A percentile compares a stretch with the other conserved stretches of the same genome.
Conservation (phyloP, 768 basidiomycete genomes). For the Tephrocybe sp. region DNA sequence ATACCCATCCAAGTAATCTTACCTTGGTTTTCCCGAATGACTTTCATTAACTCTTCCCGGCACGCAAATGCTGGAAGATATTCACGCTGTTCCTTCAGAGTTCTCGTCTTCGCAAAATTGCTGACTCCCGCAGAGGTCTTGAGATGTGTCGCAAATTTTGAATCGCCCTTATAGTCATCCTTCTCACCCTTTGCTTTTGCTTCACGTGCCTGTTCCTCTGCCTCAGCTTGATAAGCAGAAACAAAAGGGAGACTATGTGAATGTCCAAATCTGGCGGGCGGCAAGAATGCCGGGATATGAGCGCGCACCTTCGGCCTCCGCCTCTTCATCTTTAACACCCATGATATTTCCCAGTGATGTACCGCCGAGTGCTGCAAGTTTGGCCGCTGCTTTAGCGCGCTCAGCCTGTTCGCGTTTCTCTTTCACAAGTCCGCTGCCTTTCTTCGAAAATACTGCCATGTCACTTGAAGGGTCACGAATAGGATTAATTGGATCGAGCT, state of each 20-base stretch:
- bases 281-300: constrained; percentile 16
- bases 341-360: constrained; percentile 96
- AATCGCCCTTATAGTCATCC: constrained; percentile 87
- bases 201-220: constrained; percentile 46
- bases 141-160: constrained; percentile 95
- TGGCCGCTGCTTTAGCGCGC: constrained; percentile 93
- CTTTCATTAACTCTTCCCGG: constrained; percentile 86
- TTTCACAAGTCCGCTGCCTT: constrained; percentile 91
- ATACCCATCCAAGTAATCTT: constrained; percentile 8
- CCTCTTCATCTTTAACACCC: constrained; percentile 95
- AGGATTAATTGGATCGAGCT: constrained; percentile 96
- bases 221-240: constrained; percentile 50
- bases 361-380: constrained; percentile 88
- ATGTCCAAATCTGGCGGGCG: constrained; percentile 64
- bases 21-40: constrained; percentile 96
- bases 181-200: constrained; percentile 56
- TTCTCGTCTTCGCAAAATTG: constrained; percentile 76
- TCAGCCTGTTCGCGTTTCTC: constrained; percentile 98
- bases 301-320: constrained; percentile 83
- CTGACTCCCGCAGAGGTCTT: constrained; percentile 79
- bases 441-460: constrained; percentile 94
- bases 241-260: constrained; percentile 62
- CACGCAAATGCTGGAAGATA: constrained; percentile 98
- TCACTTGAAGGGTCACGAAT: constrained; percentile 92
- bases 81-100: constrained; percentile 93